Percentiles rank a stretch among this genome's conserved stretches.
Evolutionary conservation across 306 rosid genomes (phyloP).

Genomic region (Potentilla sterilis): DNA sequence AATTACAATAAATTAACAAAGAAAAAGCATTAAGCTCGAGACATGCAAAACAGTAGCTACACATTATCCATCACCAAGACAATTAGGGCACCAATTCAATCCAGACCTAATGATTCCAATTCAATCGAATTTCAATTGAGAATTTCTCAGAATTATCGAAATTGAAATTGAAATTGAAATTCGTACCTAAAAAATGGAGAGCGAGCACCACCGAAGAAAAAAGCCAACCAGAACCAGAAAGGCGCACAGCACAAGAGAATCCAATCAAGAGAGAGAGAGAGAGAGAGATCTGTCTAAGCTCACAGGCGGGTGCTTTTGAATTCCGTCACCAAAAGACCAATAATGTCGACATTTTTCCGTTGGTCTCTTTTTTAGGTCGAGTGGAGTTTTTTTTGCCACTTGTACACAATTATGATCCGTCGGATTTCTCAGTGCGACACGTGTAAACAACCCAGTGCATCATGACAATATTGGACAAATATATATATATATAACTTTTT

Average conservation of each 20-base stretch:
- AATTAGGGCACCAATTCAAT: conserved; percentile 19
- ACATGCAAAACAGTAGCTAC: conserved; percentile 21
- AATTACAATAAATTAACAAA: background rate
- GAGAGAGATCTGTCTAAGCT: conserved; percentile 23
- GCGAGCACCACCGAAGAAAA: background rate
- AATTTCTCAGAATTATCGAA: background rate
- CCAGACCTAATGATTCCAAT: conserved; percentile 4
- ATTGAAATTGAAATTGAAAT: conserved; percentile 25
- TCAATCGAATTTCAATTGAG: conserved; percentile 12
- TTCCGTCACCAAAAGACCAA: conserved; percentile 45
- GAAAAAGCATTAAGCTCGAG: background rate
- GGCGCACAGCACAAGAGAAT: conserved; percentile 17
- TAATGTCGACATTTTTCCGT: background rate
- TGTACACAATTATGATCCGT: background rate
- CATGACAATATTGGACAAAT: background rate
- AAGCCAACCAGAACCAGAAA: conserved; percentile 19
- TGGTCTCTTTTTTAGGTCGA: background rate
- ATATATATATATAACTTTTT: background rate
- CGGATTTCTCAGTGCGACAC: background rate
- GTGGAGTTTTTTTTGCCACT: too few species aligned
- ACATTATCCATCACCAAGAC: conserved; percentile 6
- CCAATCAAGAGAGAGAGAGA: conserved; percentile 30
- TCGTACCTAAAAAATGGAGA: conserved; percentile 37
- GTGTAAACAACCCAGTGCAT: background rate
- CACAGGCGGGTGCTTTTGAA: conserved; percentile 40